Conservation (phyloP, 176 grass and related monocot genomes). For the Rhynchospora breviuscula region DNA sequence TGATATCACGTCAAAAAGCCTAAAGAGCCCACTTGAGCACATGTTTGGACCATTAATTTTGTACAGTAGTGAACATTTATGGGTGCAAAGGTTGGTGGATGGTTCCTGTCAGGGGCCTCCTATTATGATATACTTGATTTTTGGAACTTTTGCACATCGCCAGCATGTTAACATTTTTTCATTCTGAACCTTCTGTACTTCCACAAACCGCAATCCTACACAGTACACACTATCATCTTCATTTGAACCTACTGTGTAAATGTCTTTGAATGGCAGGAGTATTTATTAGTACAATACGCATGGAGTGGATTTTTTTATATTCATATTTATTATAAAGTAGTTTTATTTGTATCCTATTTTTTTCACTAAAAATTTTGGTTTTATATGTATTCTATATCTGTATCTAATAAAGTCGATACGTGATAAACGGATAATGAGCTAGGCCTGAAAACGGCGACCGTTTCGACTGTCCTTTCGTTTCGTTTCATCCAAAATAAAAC, state of each 20-base stretch:
- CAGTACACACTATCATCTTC: not conserved
- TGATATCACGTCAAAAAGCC: not conserved
- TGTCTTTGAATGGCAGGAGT: not conserved
- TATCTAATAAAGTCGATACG: no score
- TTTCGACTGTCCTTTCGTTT: no score
- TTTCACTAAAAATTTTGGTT: no score
- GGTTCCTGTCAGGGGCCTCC: slow-evolving; percentile 7
- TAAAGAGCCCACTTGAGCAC: slow-evolving; percentile 8
- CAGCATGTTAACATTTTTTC: slow-evolving; percentile 6
- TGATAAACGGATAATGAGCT: no score
- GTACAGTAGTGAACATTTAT: not conserved
- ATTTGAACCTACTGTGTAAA: not conserved
- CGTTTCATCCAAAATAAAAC: no score
- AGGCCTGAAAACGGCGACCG: no score
- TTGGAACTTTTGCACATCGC: not conserved
- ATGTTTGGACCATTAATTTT: slow-evolving; percentile 16
- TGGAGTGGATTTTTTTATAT: no score
- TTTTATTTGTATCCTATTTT: no score
- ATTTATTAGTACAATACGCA: no score
- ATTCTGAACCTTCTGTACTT: not conserved
- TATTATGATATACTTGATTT: slow-evolving; percentile 13
- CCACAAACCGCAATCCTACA: not conserved
- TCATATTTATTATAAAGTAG: no score
- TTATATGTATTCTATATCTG: no score
- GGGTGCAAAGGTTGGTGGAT: slow-evolving; percentile 21